Percentiles rank a stretch among this genome's conserved stretches.
phyloP scores from a whole-genome alignment of 352 stramenopile genomes.

The Globisporangium camurandrum region DNA sequence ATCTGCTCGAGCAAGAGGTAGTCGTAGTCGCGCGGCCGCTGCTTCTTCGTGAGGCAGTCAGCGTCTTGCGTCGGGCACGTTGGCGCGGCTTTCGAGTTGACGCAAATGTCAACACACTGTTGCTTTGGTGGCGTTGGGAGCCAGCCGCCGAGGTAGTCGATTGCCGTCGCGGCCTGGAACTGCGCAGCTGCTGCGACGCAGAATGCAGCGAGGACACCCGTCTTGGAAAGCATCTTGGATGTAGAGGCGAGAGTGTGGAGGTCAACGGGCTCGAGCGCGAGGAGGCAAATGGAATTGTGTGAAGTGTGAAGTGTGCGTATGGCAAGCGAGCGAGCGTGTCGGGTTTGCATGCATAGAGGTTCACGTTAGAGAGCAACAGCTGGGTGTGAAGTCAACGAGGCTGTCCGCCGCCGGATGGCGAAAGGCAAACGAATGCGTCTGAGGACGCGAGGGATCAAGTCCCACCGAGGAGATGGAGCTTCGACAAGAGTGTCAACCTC shows the following conservation, averaged over 20 bases:
- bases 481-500: no score
- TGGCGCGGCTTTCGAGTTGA: slow-evolving; percentile 43
- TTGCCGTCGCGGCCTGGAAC: slow-evolving; percentile 12
- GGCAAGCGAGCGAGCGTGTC: not conserved
- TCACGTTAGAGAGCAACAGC: no score
- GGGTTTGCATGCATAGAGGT: not conserved
- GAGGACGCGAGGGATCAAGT: no score
- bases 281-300: slow-evolving; percentile 7
- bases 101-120: slow-evolving; percentile 73
- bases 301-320: not conserved
- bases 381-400: no score
- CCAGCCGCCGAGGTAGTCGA: slow-evolving; percentile 64
- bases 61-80: slow-evolving; percentile 48
- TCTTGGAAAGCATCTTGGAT: slow-evolving; percentile 11
- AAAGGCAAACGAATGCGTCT: no score
- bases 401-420: no score
- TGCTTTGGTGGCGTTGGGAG: slow-evolving; percentile 30
- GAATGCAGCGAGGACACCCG: slow-evolving; percentile 7
- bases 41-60: slow-evolving; percentile 51
- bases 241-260: not conserved
- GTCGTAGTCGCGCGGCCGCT: slow-evolving; percentile 66
- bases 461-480: no score
- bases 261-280: slow-evolving; percentile 1
- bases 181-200: slow-evolving; percentile 8
- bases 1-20: slow-evolving; percentile 74